Evolutionary conservation across 306 rosid species (phyloP), one percentile per base, ranked within the genome.

Genomic region (Gynostemma pentaphyllum): DNA sequence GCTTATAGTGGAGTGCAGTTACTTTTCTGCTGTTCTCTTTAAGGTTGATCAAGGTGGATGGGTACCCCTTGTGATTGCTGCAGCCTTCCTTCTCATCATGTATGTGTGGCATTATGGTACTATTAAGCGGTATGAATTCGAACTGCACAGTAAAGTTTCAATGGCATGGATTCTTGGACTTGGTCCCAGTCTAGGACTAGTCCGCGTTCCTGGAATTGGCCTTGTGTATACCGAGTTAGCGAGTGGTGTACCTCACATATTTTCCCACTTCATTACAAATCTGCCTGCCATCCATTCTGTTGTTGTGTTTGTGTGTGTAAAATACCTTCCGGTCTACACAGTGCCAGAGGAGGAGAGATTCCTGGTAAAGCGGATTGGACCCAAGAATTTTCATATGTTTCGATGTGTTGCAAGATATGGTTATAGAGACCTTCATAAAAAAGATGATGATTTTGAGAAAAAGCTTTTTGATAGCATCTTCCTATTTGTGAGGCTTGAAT

Each of bases 91-190:
- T 48, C 5, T 79, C 65, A 73, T 92, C 24, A 92, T 92, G 99
- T 92, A 69, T 60, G 90, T 80, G 32, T 92, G 99, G 99, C 95
- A 92, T 71, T 92, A 92, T 2, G 94, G 96, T 23, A 82, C 96
- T 0, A 79, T 79, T 72, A 86, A 76, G 61, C 87, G 96, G 49
- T 92, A 83, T 0, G 95, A 88, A 75, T 79, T 84, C 66, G 99
- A 88, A 77, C 75, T 92, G 82, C 95, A 88, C 56, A 84, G 94
- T 76, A 92, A 83, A 78, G 95, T 92, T 30, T 92, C 99, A 11
- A 84, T 86, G 95, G 95, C 96, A 36, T 94, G 99, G 99, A 79
- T 94, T 81, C 95, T 94, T 0, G 97, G 99, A 1, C 99, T 94
- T 50, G 99, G 99, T 30, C 95, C 99, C 1, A 86, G 99, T 76